Percentiles rank a stretch among this genome's conserved stretches.
Conservation (phyloP, 345 rosid genomes). For the Eucalyptus brandiana region DNA sequence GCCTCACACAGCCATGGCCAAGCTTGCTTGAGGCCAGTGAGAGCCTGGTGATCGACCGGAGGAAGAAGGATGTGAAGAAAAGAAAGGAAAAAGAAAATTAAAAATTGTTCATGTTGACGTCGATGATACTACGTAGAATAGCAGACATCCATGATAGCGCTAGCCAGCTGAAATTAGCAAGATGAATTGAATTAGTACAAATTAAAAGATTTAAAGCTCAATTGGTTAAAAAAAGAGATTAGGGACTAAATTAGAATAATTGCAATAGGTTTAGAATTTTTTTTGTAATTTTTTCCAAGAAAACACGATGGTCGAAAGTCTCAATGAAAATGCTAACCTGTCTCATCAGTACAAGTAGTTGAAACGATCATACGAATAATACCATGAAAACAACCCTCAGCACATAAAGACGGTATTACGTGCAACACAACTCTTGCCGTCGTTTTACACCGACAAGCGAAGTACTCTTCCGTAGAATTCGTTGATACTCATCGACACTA, state of each 20-base stretch:
- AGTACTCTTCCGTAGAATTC: neutral
- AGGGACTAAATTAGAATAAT: no score
- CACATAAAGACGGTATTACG: neutral
- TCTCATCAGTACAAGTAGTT: neutral
- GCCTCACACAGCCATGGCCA: no score
- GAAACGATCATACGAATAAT: neutral
- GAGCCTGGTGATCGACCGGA: fast-evolving
- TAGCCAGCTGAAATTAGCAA: fast-evolving
- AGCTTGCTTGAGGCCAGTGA: no score
- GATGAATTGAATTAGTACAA: no score
- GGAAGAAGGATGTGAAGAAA: no score
- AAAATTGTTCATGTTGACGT: fast-evolving
- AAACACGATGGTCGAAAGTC: fast-evolving
- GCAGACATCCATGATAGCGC: fast-evolving
- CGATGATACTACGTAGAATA: fast-evolving
- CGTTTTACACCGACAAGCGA: neutral
- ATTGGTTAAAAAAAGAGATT: no score
- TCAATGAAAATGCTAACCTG: neutral
- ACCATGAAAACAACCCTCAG: neutral
- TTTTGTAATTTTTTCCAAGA: neutral
- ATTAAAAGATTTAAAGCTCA: no score
- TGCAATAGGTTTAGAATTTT: fast-evolving
- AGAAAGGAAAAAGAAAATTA: no score
- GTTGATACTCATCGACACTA: neutral
- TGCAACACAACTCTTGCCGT: neutral